A percentile compares a stretch with the other conserved stretches of the same genome.
phyloP scores from a whole-genome alignment of 331 rosid species.

The Saraca asoca region DNA sequence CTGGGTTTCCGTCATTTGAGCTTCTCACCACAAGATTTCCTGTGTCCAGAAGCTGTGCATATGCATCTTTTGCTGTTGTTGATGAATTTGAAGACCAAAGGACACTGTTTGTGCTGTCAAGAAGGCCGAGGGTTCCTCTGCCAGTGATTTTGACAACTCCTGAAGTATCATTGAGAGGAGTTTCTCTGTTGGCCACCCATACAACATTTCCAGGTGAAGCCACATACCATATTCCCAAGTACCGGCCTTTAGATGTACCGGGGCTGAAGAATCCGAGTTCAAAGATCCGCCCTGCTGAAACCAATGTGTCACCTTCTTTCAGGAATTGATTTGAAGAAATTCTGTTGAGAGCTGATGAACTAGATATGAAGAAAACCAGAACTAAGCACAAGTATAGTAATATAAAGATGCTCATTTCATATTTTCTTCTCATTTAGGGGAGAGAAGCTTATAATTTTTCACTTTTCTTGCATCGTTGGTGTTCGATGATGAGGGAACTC shows the following conservation, averaged over 20 bases:
- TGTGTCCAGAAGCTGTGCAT: constrained; percentile 34
- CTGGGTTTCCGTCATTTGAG: neutral
- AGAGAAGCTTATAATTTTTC: too few species aligned
- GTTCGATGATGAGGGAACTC: too few species aligned
- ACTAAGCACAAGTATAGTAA: too few species aligned
- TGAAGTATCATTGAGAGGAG: constrained; percentile 22
- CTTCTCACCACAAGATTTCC: constrained; percentile 35
- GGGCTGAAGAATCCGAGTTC: too few species aligned
- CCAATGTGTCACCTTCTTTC: too few species aligned
- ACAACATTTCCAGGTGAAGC: constrained; percentile 26
- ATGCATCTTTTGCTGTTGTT: neutral
- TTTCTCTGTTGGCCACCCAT: constrained; percentile 35
- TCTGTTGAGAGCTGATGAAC: neutral
- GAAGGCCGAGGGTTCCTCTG: constrained; percentile 13
- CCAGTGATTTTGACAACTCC: constrained; percentile 25
- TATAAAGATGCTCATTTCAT: too few species aligned
- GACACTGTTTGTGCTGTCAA: neutral
- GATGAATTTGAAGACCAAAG: constrained; percentile 29
- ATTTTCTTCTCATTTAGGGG: too few species aligned
- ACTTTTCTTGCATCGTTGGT: too few species aligned
- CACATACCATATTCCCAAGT: constrained; percentile 32
- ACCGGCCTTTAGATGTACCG: constrained; percentile 8
- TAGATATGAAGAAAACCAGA: neutral
- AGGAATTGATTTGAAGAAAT: too few species aligned
- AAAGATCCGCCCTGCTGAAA: too few species aligned